Conservation (phyloP, 1,284 basidiomycete species). For the Grifola frondosa region DNA sequence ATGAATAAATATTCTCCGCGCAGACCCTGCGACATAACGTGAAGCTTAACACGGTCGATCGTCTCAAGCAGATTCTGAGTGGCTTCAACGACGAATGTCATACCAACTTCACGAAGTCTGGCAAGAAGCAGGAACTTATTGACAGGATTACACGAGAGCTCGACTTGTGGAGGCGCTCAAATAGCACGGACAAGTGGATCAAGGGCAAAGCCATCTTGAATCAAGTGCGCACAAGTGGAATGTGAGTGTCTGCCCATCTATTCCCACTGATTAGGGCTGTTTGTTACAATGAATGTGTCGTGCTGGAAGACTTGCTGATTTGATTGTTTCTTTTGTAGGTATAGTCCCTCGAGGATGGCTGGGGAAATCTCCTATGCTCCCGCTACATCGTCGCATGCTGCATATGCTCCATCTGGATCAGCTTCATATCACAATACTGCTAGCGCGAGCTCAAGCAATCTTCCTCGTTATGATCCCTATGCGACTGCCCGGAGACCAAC, state of each 20-base stretch:
- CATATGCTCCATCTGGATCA: conserved; percentile 15
- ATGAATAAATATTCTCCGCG: conserved; percentile 10
- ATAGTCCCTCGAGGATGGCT: conserved; percentile 10
- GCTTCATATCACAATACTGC: conserved; percentile 12
- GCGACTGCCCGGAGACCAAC: conserved; percentile 52
- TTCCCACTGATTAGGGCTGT: no score
- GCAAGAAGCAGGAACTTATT: conserved; percentile 83
- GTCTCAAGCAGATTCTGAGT: conserved; percentile 71
- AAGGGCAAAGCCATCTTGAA: conserved; percentile 62
- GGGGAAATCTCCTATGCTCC: conserved; percentile 17
- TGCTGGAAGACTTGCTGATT: no score
- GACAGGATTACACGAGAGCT: conserved; percentile 61
- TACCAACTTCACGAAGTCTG: conserved; percentile 68
- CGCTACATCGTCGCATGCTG: conserved; percentile 7
- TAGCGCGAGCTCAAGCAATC: conserved; percentile 12
- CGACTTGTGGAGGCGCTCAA: conserved; percentile 55
- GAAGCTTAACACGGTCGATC: conserved; percentile 69
- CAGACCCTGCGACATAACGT: conserved; percentile 49
- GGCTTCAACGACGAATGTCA: conserved; percentile 74
- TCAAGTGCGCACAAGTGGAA: conserved; percentile 58
- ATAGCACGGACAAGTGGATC: conserved; percentile 60
- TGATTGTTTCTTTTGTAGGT: conserved; percentile 10
- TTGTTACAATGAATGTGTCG: no score
- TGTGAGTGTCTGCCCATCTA: conserved; percentile 45
- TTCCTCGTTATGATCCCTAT: conserved; percentile 62